Base-by-base conservation (phyloP, 208 protist genomes). In the Herpetomonas tarakana region DNA sequence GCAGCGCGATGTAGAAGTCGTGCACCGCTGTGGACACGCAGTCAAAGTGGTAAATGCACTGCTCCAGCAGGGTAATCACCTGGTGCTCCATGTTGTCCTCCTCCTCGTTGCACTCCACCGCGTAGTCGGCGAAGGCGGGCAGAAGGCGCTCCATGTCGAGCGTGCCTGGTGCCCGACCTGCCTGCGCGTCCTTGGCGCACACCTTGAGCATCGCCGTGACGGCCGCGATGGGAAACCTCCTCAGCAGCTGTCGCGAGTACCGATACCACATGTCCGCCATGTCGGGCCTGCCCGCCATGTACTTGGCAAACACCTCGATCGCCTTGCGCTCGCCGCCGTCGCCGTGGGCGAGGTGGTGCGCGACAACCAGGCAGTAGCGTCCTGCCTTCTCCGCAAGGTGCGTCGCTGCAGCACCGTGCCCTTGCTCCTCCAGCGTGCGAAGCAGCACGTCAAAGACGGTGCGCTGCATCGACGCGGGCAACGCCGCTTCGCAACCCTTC, bases 1-100 rank as follows among this genome's bases (percentile, higher is more conserved):
- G 92, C 16, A 99, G 73, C 24, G 82, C 86, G 0, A 98, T 51
- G 26, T 98, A 87, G 64, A 97, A 98, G 64, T 98, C 97, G 63
- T 98, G 94, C 52, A 99, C 81, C 3, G 86, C 85, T 2, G 75
- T 62, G 49, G 97, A 93, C 3, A 69, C 49, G 65, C 88, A 97
- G 31, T 80, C 57, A 31, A 77, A 84, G 39, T 88, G 85, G n/a
- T 71, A 65, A 24, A 98, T 89, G 66, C 82, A 93, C 58, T 89
- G 72, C 67, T 97, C 75, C 41, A 99, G 78, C 62, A 98, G 96
- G 25, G 82, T 53, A 22, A 98, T 86, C 27, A 94, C 92, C 66
- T 98, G 92, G 65, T 98, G 93, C 62, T 92, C 78, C 18, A 55
- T 26, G 55, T 81, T 78, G 52, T 26, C 66, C 18, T 54, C 60